phyloP scores from a whole-genome alignment of 345 rosid species.

The Aquilaria yunnanensis region DNA sequence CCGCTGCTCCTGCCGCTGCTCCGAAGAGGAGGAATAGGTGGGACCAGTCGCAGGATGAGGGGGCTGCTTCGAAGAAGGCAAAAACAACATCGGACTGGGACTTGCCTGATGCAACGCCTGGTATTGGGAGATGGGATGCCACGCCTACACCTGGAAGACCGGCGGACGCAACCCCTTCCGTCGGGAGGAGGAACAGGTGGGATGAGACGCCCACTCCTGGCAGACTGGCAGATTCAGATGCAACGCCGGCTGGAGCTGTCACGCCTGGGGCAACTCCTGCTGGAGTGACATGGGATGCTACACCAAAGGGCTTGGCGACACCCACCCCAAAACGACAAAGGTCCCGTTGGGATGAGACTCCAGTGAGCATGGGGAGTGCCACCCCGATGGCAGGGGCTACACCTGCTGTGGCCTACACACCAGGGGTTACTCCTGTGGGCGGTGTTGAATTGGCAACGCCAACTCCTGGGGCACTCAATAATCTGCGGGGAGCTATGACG shows the following conservation, averaged over 20 bases:
- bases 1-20: constrained; percentile 24
- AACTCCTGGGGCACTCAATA: constrained; percentile 63
- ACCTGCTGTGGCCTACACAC: constrained; percentile 75
- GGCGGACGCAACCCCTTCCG: constrained; percentile 72
- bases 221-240: constrained; percentile 77
- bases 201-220: constrained; percentile 99
- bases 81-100: constrained; percentile 91
- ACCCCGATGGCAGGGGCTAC: constrained; percentile 91
- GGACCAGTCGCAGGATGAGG: constrained; percentile 82
- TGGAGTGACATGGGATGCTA: constrained; percentile 95
- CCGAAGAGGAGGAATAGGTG: constrained; percentile 90
- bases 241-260: constrained; percentile 77
- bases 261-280: constrained; percentile 97
- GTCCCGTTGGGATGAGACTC: constrained; percentile 99
- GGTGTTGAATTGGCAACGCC: constrained; percentile 86
- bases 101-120: constrained; percentile 74
- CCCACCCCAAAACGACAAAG: constrained; percentile 93
- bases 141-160: constrained; percentile 83
- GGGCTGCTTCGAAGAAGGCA: constrained; percentile 48
- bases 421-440: constrained; percentile 92
- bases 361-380: constrained; percentile 96
- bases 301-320: constrained; percentile 78
- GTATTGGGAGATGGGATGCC: constrained; percentile 92
- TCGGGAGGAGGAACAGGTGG: constrained; percentile 86
- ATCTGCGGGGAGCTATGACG: constrained; percentile 67